phyloP scores from a whole-genome alignment of 78 protist species.

The Neovahlkampfia damariscottae region DNA sequence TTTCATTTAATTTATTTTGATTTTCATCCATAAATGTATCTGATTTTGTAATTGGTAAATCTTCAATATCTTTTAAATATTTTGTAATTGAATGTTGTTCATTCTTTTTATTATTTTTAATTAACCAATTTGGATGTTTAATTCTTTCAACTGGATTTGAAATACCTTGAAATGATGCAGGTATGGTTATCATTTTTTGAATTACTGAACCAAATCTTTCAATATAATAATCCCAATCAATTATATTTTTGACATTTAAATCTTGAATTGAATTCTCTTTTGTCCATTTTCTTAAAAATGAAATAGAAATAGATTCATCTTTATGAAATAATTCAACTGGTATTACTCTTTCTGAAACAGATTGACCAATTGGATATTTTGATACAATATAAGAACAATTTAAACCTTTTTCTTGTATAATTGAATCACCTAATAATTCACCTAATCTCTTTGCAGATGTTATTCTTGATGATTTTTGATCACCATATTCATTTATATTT shows the following conservation, averaged over 20 bases:
- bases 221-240: constrained; percentile 94
- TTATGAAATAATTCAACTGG: constrained; percentile 81
- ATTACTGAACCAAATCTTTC: constrained; percentile 65
- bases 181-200: constrained; percentile 94
- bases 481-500: constrained; percentile 73
- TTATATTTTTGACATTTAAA: constrained; percentile 46
- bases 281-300: constrained; percentile 41
- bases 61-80: neutral
- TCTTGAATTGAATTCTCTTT: neutral
- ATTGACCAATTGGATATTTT: constrained; percentile 66
- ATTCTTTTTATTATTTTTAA: neutral
- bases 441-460: constrained; percentile 58
- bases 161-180: constrained; percentile 89
- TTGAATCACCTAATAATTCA: constrained; percentile 75
- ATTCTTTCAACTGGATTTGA: constrained; percentile 89
- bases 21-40: neutral
- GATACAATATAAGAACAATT: constrained; percentile 73
- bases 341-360: constrained; percentile 90
- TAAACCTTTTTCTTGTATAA: constrained; percentile 87
- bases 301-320: constrained; percentile 6
- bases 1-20: neutral
- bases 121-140: constrained; percentile 92
- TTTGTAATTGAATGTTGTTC: neutral
- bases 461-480: constrained; percentile 11
- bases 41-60: neutral